These are phyloP conservation scores for Amaranthus tricolor DNA, from an alignment of 179 eudicot genomes.

Conservation along the genomic window DNA sequence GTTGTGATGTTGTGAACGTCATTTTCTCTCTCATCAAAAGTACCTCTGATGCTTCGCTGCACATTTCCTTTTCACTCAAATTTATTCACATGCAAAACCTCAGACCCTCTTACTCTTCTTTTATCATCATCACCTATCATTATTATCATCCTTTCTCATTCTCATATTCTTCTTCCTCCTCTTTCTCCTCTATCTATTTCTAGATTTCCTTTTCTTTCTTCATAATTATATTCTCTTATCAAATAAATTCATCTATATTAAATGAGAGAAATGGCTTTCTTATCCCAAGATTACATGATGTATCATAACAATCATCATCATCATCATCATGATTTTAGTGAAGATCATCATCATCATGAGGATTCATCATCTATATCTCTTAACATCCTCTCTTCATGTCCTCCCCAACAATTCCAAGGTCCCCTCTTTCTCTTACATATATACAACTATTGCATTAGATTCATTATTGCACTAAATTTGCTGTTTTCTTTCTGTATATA, in stretches of 20 bases:
- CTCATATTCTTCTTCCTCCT: not conserved
- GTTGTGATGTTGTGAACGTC: not conserved
- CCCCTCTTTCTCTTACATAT: not conserved
- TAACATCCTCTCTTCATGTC: constrained; percentile 32
- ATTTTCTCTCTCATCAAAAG: constrained; percentile 3
- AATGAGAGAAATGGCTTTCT: constrained; percentile 41
- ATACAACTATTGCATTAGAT: not conserved
- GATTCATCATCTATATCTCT: constrained; percentile 35
- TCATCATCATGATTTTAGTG: constrained; percentile 16
- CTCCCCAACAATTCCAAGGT: constrained; percentile 45
- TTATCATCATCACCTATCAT: not conserved
- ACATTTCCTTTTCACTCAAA: constrained; percentile 28
- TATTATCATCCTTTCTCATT: not conserved
- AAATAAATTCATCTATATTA: too few species aligned
- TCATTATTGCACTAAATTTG: not conserved
- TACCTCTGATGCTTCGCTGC: constrained; percentile 25
- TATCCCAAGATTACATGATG: constrained; percentile 36
- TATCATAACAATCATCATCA: constrained; percentile 24
- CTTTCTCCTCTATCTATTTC: too few species aligned
- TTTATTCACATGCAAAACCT: constrained; percentile 41
- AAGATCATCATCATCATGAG: constrained; percentile 24
- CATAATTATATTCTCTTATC: too few species aligned
- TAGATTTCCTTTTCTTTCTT: not conserved
- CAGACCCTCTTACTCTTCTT: constrained; percentile 23
- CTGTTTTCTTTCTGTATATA: not conserved